Conservation (phyloP, 1,284 basidiomycete species). For the Leucoagaricus sp. region DNA sequence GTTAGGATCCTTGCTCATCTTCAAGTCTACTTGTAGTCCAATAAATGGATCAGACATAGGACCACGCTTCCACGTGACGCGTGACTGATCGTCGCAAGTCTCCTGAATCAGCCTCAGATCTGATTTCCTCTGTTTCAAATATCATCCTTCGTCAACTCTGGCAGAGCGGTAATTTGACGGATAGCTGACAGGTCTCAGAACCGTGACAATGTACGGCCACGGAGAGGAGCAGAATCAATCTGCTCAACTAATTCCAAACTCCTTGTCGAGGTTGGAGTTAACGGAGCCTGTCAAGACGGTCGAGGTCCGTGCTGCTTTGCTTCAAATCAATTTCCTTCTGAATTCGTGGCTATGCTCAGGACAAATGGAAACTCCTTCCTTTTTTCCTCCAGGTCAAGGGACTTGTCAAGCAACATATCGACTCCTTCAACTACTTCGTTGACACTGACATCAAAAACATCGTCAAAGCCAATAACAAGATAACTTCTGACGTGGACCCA, state of each 20-base stretch:
- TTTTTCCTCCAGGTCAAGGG: conserved; percentile 97
- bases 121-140: no score
- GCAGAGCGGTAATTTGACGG: background rate
- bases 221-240: conserved; percentile 46
- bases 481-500: conserved; percentile 96
- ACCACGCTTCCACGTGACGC: no score
- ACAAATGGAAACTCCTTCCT: conserved; percentile 96
- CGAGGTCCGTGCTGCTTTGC: conserved; percentile 50
- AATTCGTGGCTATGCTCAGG: conserved; percentile 47
- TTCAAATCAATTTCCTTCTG: conserved; percentile 1
- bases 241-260: conserved; percentile 56
- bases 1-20: no score
- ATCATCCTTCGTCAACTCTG: background rate
- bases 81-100: no score
- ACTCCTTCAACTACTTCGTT: conserved; percentile 99
- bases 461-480: conserved; percentile 89
- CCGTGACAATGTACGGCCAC: background rate
- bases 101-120: no score
- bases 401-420: conserved; percentile 99
- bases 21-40: no score
- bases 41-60: no score
- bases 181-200: no score
- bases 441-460: conserved; percentile 98
- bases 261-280: conserved; percentile 68
- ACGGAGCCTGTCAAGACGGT: conserved; percentile 80